phyloP scores from a whole-genome alignment of 768 basidiomycete species.

The Leccinum incarnatum region DNA sequence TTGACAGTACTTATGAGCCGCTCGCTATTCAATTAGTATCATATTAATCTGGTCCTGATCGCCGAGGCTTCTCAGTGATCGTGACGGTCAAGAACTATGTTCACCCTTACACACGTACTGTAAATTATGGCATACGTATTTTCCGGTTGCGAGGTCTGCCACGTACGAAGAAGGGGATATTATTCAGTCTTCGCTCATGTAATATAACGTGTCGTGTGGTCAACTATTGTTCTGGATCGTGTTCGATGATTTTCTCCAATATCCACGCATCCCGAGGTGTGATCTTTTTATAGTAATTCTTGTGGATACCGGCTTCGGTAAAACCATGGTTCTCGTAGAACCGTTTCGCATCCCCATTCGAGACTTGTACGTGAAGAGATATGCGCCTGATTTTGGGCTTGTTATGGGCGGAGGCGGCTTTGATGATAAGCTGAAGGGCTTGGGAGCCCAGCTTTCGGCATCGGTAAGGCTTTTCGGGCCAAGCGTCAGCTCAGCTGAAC shows the following conservation, averaged over 20 bases:
- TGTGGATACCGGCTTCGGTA: slow-evolving; percentile 57
- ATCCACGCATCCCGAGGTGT: slow-evolving; percentile 84
- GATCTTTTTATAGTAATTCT: slow-evolving; percentile 90
- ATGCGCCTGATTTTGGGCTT: slow-evolving; percentile 67
- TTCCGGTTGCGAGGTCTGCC: slow-evolving; percentile 8
- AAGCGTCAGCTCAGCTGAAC: slow-evolving; percentile 15
- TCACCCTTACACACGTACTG: slow-evolving; percentile 26
- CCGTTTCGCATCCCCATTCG: slow-evolving; percentile 68
- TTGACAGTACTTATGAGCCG: slow-evolving; percentile 16
- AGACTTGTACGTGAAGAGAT: slow-evolving; percentile 86
- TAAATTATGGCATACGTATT: slow-evolving; percentile 30
- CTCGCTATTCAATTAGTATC: slow-evolving; percentile 23
- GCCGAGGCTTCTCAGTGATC: slow-evolving; percentile 11
- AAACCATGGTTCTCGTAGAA: slow-evolving; percentile 89
- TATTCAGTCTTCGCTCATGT: slow-evolving; percentile 16
- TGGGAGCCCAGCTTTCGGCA: slow-evolving; percentile 73
- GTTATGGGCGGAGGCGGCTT: slow-evolving; percentile 54
- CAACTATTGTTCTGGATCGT: slow-evolving; percentile 24
- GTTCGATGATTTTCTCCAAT: slow-evolving; percentile 58
- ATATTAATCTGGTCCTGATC: slow-evolving; percentile 24
- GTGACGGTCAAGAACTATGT: slow-evolving; percentile 16
- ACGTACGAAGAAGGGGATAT: slow-evolving; percentile 13
- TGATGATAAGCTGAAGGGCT: slow-evolving; percentile 64
- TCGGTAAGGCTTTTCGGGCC: slow-evolving; percentile 69
- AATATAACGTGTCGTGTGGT: slow-evolving; percentile 24